Percentiles rank a stretch among this genome's conserved stretches.
These are phyloP conservation scores for Porodaedalea pini DNA, from an alignment of 1,284 basidiomycete genomes.

Conservation along the genomic window DNA sequence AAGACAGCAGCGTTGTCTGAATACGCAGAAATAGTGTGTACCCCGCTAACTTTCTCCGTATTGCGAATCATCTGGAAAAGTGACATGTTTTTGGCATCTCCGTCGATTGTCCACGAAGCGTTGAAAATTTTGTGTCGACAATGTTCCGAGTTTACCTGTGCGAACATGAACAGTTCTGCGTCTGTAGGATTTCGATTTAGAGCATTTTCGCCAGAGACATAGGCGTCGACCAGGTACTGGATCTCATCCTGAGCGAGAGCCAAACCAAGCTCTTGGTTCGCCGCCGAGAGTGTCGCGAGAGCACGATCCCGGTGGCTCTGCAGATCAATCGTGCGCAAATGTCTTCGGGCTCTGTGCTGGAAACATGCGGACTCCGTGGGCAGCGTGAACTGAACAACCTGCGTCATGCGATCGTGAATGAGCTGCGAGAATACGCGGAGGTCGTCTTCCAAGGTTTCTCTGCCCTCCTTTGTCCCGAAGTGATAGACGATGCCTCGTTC, in stretches of 20 bases:
- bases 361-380: constrained; percentile 71
- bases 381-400: constrained; percentile 57
- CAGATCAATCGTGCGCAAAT: constrained; percentile 72
- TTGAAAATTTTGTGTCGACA: constrained; percentile 99
- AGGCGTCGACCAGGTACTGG: constrained; percentile 89
- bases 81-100: constrained; percentile 62
- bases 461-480: constrained; percentile 48
- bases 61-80: constrained; percentile 99
- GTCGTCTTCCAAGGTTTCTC: constrained; percentile 40
- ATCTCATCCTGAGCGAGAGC: constrained; percentile 91
- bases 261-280: constrained; percentile 86
- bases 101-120: constrained; percentile 92
- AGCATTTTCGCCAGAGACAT: constrained; percentile 62
- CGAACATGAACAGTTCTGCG: constrained; percentile 99
- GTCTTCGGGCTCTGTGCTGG: constrained; percentile 60
- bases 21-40: constrained; percentile 92
- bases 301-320: constrained; percentile 28
- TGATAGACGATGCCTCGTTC: constrained; percentile 83
- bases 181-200: constrained; percentile 86
- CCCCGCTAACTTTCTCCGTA: constrained; percentile 78
- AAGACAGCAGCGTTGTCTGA: constrained; percentile 98
- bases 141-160: constrained; percentile 99
- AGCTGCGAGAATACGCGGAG: constrained; percentile 57
- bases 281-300: constrained; percentile 52
- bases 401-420: constrained; percentile 96